These are phyloP conservation scores for Raffaelea deltoideospora DNA, from an alignment of 2,329 filamentous ascomycete species.

Conservation along the genomic window DNA sequence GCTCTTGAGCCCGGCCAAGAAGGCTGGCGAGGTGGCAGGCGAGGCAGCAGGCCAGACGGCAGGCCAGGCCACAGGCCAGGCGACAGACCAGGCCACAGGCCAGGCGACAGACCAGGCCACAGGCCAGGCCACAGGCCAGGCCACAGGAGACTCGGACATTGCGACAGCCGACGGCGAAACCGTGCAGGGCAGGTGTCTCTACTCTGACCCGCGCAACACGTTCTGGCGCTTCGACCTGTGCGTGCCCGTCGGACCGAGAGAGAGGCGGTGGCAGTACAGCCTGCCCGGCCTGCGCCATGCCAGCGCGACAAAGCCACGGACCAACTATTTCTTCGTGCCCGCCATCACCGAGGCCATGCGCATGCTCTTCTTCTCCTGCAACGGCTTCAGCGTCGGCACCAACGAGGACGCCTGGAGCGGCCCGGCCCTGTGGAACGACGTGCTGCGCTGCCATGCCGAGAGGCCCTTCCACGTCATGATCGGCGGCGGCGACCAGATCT, in stretches of 20 bases:
- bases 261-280: conserved; percentile 66
- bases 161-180: too few species aligned
- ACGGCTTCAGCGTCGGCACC: conserved; percentile 83
- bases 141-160: too few species aligned
- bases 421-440: conserved; percentile 89
- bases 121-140: conserved; percentile 10
- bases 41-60: conserved; percentile 11
- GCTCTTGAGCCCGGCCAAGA: conserved; percentile 25
- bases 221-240: conserved; percentile 87
- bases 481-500: conserved; percentile 89
- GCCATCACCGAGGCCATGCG: conserved; percentile 79
- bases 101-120: conserved; percentile 10
- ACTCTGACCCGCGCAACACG: conserved; percentile 54
- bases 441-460: conserved; percentile 64
- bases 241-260: conserved; percentile 54
- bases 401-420: conserved; percentile 79
- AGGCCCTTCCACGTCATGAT: conserved; percentile 92
- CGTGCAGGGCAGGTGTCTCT: conserved; percentile 43
- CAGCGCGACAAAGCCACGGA: conserved; percentile 36
- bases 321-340: conserved; percentile 73
- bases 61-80: conserved; percentile 10
- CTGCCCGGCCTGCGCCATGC: conserved; percentile 46
- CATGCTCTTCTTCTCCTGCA: conserved; percentile 97
- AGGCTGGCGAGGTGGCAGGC: conserved; percentile 17
- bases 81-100: conserved; percentile 9